Base-by-base conservation (phyloP, 2,329 filamentous ascomycete species). In the Zasmidium cellare region DNA sequence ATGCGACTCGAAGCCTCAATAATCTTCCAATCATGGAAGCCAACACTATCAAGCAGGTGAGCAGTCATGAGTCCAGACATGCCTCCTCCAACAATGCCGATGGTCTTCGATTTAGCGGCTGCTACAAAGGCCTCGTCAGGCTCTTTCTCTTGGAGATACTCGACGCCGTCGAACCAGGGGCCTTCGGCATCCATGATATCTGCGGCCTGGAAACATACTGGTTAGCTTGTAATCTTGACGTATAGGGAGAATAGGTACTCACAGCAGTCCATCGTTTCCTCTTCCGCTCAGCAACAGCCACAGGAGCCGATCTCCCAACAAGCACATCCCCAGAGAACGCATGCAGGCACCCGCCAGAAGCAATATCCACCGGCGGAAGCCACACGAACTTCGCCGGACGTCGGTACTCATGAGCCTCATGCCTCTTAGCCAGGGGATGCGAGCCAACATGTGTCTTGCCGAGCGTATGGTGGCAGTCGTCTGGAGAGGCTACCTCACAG, bases 161-260 rank as follows among this genome's bases (percentile, higher is more conserved):
- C 79, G 18, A 88, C 85, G 14, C 85, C 85, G 66, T 88, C 83
- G 59, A 88, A 88, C 86, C 85, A 88, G 1, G 85, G 82, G 0
- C 85, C 84, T 67, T 75, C 83, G 2, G 76, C 75, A 51, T 83
- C 80, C 54, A 79, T 79, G 75, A 87, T 81, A 18, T 77, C 73
- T 1, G 77, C 72, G 14, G 72, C 62, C 62, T 65, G 35, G 5
- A 28, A 11, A 28, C 25, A 28, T 28, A 28, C 46, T 35, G 47
- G 51, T 48, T n/a, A 45, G 41, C 3, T 1, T 3, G n/a, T 3
- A 20, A 19, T 7, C 23, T 11, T 38, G 9, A 7, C n/a, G 2
- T 14, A 11, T 18, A n/a, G n/a, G 35, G n/a, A 41, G 35, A 16
- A 14, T 41, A 41, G 11, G n/a, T 20, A 55, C 61, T 45, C 59